A percentile compares a stretch with the other conserved stretches of the same genome.
phyloP scores from a whole-genome alignment of 2,329 filamentous ascomycete species.

The Pestalotiopsis sp. region DNA sequence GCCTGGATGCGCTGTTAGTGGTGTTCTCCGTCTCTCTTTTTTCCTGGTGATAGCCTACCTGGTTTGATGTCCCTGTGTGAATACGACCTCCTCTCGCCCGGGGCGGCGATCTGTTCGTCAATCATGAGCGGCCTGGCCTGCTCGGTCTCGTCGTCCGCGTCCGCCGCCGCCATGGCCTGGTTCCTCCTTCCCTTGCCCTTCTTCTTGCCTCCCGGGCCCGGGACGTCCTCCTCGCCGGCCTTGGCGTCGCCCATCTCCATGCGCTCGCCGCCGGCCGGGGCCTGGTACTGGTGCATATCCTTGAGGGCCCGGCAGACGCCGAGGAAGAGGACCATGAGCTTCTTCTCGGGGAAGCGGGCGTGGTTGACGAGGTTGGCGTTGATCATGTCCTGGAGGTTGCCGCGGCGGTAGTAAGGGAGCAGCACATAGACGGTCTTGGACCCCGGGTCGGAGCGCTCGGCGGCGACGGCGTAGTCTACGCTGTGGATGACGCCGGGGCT shows the following conservation, averaged over 20 bases:
- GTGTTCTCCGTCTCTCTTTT: not conserved
- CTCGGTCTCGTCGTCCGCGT: conserved; percentile 71
- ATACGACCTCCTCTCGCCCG: conserved; percentile 76
- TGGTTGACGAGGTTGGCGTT: conserved; percentile 98
- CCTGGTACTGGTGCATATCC: conserved; percentile 88
- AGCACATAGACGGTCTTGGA: conserved; percentile 96
- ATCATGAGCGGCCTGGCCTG: conserved; percentile 86
- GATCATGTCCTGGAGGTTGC: conserved; percentile 97
- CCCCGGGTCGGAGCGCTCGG: conserved; percentile 58
- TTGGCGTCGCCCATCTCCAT: conserved; percentile 53
- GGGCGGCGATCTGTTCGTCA: conserved; percentile 70
- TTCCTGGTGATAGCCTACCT: conserved; percentile 55
- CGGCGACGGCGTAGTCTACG: conserved; percentile 56
- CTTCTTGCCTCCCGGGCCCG: conserved; percentile 30
- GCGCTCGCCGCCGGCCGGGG: conserved; percentile 48
- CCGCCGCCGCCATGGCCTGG: conserved; percentile 43
- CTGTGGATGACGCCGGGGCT: conserved; percentile 72
- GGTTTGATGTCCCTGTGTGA: conserved; percentile 98
- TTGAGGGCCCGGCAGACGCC: conserved; percentile 88
- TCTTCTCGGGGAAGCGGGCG: conserved; percentile 82
- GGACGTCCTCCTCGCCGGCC: conserved; percentile 44
- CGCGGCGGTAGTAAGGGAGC: conserved; percentile 90
- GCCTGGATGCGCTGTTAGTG: conserved; percentile 39
- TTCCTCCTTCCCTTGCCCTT: conserved; percentile 38
- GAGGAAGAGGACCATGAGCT: conserved; percentile 86